These are phyloP conservation scores for Arachis stenosperma DNA, from an alignment of 306 rosid genomes.

Conservation along the genomic window DNA sequence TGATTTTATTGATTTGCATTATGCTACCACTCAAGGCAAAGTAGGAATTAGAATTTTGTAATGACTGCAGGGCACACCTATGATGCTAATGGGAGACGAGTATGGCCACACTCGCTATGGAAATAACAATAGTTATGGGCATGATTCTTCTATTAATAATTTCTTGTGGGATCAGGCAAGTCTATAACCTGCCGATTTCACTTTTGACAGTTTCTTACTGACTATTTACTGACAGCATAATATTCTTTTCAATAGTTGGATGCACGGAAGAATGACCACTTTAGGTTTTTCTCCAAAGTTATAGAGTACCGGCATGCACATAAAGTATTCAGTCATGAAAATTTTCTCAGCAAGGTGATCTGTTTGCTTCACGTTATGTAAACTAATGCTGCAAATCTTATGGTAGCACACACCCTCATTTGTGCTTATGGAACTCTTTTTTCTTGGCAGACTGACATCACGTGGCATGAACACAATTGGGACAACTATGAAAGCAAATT, in stretches of 20 bases:
- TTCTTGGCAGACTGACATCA: constrained; percentile 73
- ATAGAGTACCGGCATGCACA: constrained; percentile 70
- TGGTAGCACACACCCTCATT: constrained; percentile 6
- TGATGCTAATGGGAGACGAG: constrained; percentile 99
- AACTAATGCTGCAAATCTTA: constrained; percentile 19
- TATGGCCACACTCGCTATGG: constrained; percentile 91
- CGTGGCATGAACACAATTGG: constrained; percentile 98
- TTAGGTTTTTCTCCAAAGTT: constrained; percentile 77
- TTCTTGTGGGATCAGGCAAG: constrained; percentile 82
- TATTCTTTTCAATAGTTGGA: constrained; percentile 60
- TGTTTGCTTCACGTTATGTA: constrained; percentile 29
- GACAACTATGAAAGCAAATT: constrained; percentile 75
- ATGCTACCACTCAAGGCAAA: constrained; percentile 31
- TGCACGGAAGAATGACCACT: constrained; percentile 64
- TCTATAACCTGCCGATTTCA: neutral
- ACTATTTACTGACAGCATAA: constrained; percentile 27
- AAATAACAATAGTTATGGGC: constrained; percentile 96
- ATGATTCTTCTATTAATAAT: constrained; percentile 76
- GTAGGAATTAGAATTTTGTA: constrained; percentile 34
- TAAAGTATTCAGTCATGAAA: constrained; percentile 60
- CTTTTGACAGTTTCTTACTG: constrained; percentile 36
- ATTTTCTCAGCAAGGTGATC: constrained; percentile 70
- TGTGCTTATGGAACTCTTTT: constrained; percentile 35
- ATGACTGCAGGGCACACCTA: constrained; percentile 82
- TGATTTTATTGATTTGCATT: constrained; percentile 33